Evolutionary conservation across 208 protist species (phyloP), one percentile per base, ranked within the genome.

Genomic region (Leishmania braziliensis): DNA sequence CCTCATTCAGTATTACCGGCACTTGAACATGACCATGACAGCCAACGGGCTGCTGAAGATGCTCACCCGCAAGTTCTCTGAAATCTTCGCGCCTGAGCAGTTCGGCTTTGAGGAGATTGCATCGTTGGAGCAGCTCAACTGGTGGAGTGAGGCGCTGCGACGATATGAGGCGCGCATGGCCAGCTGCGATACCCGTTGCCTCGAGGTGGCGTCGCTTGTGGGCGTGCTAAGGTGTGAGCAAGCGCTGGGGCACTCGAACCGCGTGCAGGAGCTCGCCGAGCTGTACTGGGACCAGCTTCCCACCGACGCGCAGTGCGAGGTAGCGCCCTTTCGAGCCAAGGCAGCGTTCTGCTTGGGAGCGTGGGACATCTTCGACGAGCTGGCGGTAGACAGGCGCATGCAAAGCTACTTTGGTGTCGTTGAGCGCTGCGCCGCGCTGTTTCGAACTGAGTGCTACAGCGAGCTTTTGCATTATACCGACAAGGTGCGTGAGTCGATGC

Each of bases 111-210:
- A 96, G 74, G 92, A 94, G 70, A 88, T 96, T 23, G 90, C 89
- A 48, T 93, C 91, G 39, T 73, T 98, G 51, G 95, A 98, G 85
- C 95, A 98, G 85, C 89, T 98, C 66, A 93, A 96, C 62, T 96
- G 93, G 93, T 96, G 92, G 92, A 88, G 79, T 54, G 93, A 98
- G 79, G 95, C 95, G 5, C 84, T 96, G 66, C 79, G 82, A 75
- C 91, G 88, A 53, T 98, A 98, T 79, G 81, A 90, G 66, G 88
- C 88, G 14, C 85, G 91, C 60, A 89, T 96, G 86, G 77, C 77
- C 23, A 89, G 86, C 72, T 80, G 60, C 20, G 84, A 85, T 39
- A 84, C 86, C 51, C 83, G 87, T 16, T 73, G 36, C 69, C 74
- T 94, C 12, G 86, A 95, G 65, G 86, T 90, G 43, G 84, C 84